These are phyloP conservation scores for Acanthamoeba polyphaga DNA, from an alignment of 208 protist genomes.

Conservation along the genomic window DNA sequence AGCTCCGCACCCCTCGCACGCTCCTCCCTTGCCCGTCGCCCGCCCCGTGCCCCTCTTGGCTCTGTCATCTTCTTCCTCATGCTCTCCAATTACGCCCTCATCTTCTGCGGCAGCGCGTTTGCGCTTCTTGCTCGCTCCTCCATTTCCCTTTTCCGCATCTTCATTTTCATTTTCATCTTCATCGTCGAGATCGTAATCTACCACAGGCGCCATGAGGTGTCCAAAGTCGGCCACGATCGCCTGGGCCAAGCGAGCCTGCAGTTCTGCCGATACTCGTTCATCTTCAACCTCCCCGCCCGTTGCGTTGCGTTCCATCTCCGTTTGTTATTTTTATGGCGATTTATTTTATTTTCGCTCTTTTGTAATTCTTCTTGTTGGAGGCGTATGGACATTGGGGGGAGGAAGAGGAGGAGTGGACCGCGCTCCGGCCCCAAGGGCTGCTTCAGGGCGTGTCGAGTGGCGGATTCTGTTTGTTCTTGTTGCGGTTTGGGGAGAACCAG, in stretches of 20 bases:
- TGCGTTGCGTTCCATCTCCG: neutral
- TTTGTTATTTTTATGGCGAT: neutral
- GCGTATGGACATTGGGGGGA: neutral
- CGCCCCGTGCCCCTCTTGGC: neutral
- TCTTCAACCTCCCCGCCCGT: neutral
- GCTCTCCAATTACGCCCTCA: neutral
- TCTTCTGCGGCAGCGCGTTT: neutral
- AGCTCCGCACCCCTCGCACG: constrained; percentile 38
- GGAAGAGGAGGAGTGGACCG: too few species aligned
- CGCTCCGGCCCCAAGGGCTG: neutral
- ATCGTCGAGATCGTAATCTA: constrained; percentile 31
- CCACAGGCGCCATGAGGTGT: neutral
- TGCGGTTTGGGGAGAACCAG: neutral
- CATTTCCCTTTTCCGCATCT: neutral
- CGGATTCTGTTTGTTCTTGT: neutral
- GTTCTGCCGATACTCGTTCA: neutral
- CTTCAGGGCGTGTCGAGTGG: neutral
- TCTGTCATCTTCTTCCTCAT: neutral
- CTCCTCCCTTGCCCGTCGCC: constrained; percentile 1
- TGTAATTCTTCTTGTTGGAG: neutral
- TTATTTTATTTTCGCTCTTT: neutral
- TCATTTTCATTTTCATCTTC: constrained; percentile 12
- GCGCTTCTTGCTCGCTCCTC: neutral
- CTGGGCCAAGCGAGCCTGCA: constrained; percentile 20
- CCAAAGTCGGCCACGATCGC: constrained; percentile 52